Base-by-base conservation (phyloP, 2,329 filamentous ascomycete genomes). In the Apiospora malaysiana region DNA sequence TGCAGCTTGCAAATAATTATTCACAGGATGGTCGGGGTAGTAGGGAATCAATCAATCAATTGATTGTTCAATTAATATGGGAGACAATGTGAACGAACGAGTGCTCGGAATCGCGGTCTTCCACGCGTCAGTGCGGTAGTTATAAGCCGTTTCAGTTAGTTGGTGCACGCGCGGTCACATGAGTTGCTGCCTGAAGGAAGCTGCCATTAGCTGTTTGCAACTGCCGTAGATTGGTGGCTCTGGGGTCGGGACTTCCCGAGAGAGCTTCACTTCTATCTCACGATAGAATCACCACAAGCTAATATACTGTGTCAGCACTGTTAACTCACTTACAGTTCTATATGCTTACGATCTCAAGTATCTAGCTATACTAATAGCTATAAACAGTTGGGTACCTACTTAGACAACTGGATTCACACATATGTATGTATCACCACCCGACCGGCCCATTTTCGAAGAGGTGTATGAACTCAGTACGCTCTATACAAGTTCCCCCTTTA, bases 81-180 rank as follows among this genome's bases (percentile, higher is more conserved):
- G 18, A 47, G n/a, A 4, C 12, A 59, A 14, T 40, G 32, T n/a
- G n/a, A n/a, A 12, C n/a, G 56, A 21, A n/a, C n/a, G 40, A 14
- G 56, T 40, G 21, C 9, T 40, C 56, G n/a, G 8, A 4, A 21
- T 59, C 18, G 25, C 27, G 51, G 49, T 32, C 32, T 63, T 7
- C 37, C 9, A 40, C 18, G 56, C 56, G 56, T 63, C 40, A 40
- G 56, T 63, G 21, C 32, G 32, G 56, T 63, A 40, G 32, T 40
- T 40, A 23, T 12, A 2, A 63, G 32, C n/a, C 14, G 32, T 40
- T 21, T 21, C 10, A 8, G 37, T 18, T 63, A 63, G 32, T 5
- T 63, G 12, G 56, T 63, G 32, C 56, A 21, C 56, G 56, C 18
- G 56, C 18, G 5, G 16, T 63, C 56, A 63, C 56, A 63, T 63